Evolutionary conservation across 208 protist species (phyloP).

Genomic region (Crithidia sp.): DNA sequence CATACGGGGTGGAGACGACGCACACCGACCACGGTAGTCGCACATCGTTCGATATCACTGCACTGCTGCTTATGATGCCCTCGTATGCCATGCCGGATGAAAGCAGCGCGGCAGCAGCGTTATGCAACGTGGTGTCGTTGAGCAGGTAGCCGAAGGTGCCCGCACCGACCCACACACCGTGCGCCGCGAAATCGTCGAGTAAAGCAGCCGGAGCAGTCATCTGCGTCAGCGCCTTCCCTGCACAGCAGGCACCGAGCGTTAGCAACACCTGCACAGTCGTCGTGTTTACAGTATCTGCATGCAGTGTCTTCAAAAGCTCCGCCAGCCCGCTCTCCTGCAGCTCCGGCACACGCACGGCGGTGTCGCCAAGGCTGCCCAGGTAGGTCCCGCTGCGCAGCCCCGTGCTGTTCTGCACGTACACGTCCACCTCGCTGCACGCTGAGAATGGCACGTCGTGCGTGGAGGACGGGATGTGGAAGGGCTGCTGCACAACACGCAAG

Average conservation of each 20-base stretch:
- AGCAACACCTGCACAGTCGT: slow-evolving; percentile 7
- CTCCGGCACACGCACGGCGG: slow-evolving; percentile 1
- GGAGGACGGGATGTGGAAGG: slow-evolving; percentile 14
- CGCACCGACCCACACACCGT: slow-evolving; percentile 17
- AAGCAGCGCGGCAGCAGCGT: background rate
- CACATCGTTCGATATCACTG: background rate
- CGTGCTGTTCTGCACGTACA: slow-evolving; percentile 21
- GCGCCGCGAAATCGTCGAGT: background rate
- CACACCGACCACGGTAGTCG: background rate
- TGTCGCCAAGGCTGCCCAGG: slow-evolving; percentile 8
- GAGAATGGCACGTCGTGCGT: background rate
- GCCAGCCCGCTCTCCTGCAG: background rate
- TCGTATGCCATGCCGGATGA: background rate
- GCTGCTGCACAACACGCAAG: slow-evolving; percentile 12
- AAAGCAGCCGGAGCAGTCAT: too few species aligned
- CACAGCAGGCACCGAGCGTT: slow-evolving; percentile 5
- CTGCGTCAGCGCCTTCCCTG: too few species aligned
- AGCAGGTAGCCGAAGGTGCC: slow-evolving; percentile 15
- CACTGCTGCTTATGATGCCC: background rate
- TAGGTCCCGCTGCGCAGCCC: slow-evolving; percentile 3
- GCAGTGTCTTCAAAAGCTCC: background rate
- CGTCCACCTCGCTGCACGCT: slow-evolving; percentile 21
- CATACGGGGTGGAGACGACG: background rate
- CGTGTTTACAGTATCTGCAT: background rate
- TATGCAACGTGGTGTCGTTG: slow-evolving; percentile 18